phyloP scores from a whole-genome alignment of 169 alveolate genomes.

The Plasmodium billcollinsi region DNA sequence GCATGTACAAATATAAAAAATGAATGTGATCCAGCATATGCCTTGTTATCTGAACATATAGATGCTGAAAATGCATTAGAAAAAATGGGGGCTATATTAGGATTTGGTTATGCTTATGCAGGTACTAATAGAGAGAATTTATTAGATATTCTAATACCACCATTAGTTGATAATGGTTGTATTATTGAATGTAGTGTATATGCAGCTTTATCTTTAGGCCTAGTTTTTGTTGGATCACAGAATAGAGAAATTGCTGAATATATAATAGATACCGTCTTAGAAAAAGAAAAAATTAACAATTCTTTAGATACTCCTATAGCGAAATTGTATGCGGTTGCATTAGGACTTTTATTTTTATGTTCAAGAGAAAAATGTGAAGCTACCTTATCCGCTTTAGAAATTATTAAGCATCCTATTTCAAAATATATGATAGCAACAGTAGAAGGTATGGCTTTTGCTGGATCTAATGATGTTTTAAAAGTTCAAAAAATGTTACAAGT shows the following conservation, averaged over 20 bases:
- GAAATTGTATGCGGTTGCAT: slow-evolving; percentile 85
- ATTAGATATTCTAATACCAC: slow-evolving; percentile 91
- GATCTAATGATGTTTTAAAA: slow-evolving; percentile 98
- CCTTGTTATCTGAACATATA: slow-evolving; percentile 95
- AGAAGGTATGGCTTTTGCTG: slow-evolving; percentile 98
- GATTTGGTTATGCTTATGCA: slow-evolving; percentile 98
- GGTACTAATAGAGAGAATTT: slow-evolving; percentile 97
- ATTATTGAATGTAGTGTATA: slow-evolving; percentile 95
- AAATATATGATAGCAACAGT: slow-evolving; percentile 88
- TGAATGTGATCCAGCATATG: slow-evolving; percentile 97
- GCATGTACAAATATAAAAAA: slow-evolving; percentile 94
- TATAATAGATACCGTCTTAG: slow-evolving; percentile 93
- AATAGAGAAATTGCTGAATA: slow-evolving; percentile 96
- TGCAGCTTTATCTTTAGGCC: slow-evolving; percentile 97
- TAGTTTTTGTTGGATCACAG: slow-evolving; percentile 96
- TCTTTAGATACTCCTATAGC: slow-evolving; percentile 28
- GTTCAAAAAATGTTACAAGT: slow-evolving; percentile 95
- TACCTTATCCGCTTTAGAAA: slow-evolving; percentile 90
- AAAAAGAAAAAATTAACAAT: slow-evolving; percentile 80
- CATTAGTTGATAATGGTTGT: slow-evolving; percentile 90
- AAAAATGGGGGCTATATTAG: slow-evolving; percentile 95
- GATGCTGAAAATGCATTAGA: slow-evolving; percentile 86
- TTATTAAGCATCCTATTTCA: slow-evolving; percentile 86
- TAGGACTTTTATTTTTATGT: slow-evolving; percentile 94
- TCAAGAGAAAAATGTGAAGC: slow-evolving; percentile 93